phyloP scores from a whole-genome alignment of 1,139 yeast genomes.

The Saccharomyces hybrid region DNA sequence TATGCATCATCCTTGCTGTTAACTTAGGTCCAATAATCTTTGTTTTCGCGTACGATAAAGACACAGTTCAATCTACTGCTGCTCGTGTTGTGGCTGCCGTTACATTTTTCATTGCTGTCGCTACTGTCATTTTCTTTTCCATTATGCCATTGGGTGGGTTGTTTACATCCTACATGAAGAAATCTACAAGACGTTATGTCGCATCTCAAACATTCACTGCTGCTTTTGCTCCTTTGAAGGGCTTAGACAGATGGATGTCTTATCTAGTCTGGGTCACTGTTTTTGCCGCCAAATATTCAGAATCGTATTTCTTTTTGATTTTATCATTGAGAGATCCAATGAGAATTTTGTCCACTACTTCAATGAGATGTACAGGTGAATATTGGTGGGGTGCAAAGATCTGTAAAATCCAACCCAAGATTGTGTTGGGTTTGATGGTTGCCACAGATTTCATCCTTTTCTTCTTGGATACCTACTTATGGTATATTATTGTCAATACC shows the following conservation, averaged over 20 bases:
- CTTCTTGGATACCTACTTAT: constrained; percentile 96
- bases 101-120: constrained; percentile 81
- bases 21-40: constrained; percentile 85
- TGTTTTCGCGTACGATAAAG: constrained; percentile 75
- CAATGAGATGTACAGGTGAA: constrained; percentile 82
- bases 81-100: constrained; percentile 81
- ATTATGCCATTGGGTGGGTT: constrained; percentile 96
- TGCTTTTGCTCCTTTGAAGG: constrained; percentile 68
- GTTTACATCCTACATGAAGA: constrained; percentile 87
- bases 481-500: constrained; percentile 95
- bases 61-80: constrained; percentile 57
- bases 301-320: constrained; percentile 89
- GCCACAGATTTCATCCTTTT: constrained; percentile 86
- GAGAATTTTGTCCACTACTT: constrained; percentile 57
- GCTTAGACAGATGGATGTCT: constrained; percentile 95
- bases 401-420: constrained; percentile 79
- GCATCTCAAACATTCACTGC: constrained; percentile 97
- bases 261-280: constrained; percentile 84
- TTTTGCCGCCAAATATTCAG: constrained; percentile 78
- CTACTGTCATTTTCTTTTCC: constrained; percentile 77
- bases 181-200: constrained; percentile 79
- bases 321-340: constrained; percentile 91
- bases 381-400: constrained; percentile 69
- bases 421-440: constrained; percentile 86
- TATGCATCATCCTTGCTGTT: constrained; percentile 55